A percentile compares a stretch with the other conserved stretches of the same genome.
Evolutionary conservation across 176 grass and related monocot genomes (phyloP).

Genomic region (maize (Zea mays)): Zm-B73-REFERENCE-NAM-5.0 NC_050098.1:26509001-26509500

Average conservation of each 20-base stretch:
- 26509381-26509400: too few relatives aligned
- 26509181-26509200: neutral
- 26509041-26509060: slow-evolving; percentile 98
- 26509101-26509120: slow-evolving; percentile 36
- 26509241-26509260: neutral
- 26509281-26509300: neutral
- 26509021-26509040: slow-evolving; percentile 92
- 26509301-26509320: neutral
- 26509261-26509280: neutral
- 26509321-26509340: neutral
- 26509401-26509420: too few relatives aligned
- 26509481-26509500: neutral
- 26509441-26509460: too few relatives aligned
- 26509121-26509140: slow-evolving; percentile 1
- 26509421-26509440: too few relatives aligned
- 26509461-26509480: too few relatives aligned
- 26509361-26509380: neutral
- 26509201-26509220: neutral
- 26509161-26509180: neutral
- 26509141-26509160: slow-evolving; percentile 13
- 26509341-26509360: neutral
- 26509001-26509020: slow-evolving; percentile 99
- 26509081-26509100: slow-evolving; percentile 75
- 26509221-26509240: neutral
- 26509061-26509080: slow-evolving; percentile 97